Conservation (phyloP, 2,329 filamentous ascomycete species). For the Penicillium sp. region DNA sequence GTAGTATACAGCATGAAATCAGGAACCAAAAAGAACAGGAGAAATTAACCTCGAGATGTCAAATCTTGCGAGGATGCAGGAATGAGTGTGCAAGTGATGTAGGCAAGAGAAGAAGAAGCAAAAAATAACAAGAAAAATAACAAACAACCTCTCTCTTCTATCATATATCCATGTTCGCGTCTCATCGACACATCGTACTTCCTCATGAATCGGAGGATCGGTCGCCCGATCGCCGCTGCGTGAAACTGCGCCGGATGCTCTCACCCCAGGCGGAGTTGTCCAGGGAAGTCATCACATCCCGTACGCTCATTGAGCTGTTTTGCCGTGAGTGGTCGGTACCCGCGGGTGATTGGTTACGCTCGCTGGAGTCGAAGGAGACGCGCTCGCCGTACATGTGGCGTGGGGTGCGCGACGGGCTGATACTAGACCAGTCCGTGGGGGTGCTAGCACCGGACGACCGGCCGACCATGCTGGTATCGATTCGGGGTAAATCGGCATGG, state of each 20-base stretch:
- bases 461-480: slow-evolving; percentile 43
- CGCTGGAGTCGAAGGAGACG: slow-evolving; percentile 31
- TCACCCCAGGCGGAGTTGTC: slow-evolving; percentile 92
- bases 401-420: slow-evolving; percentile 49
- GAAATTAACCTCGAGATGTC: slow-evolving; percentile 5
- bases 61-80: slow-evolving; percentile 7
- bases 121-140: too few species aligned
- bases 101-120: slow-evolving; percentile 5
- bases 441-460: slow-evolving; percentile 36
- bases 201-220: slow-evolving; percentile 9
- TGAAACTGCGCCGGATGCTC: slow-evolving; percentile 85
- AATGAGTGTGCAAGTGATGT: slow-evolving; percentile 1
- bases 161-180: neutral
- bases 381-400: slow-evolving; percentile 31
- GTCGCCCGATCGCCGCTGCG: slow-evolving; percentile 53
- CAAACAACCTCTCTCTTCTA: neutral
- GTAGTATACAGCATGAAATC: slow-evolving; percentile 20
- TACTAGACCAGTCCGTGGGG: slow-evolving; percentile 51
- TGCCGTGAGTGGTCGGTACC: slow-evolving; percentile 54
- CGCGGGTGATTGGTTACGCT: slow-evolving; percentile 17
- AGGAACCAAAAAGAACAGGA: slow-evolving; percentile 6
- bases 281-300: slow-evolving; percentile 78
- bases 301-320: slow-evolving; percentile 68
- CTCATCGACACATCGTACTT: neutral
- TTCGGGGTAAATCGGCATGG: slow-evolving; percentile 47